These are phyloP conservation scores for Fimicolochytrium jonesii DNA, from an alignment of 192 early-diverging fungal species.

Conservation along the genomic window DNA sequence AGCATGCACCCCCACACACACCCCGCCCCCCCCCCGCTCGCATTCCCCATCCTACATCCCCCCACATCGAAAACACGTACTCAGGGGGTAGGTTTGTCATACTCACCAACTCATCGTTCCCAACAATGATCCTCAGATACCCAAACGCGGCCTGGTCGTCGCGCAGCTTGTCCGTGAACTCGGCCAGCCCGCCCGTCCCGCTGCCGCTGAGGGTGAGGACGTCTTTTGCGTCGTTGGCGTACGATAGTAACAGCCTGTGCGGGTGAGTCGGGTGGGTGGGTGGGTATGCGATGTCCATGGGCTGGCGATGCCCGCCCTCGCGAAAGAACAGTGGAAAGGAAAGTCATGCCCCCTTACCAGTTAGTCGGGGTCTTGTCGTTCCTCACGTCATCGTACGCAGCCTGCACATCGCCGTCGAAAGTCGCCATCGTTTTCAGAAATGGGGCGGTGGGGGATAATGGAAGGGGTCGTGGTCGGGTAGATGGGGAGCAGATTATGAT, in stretches of 20 bases:
- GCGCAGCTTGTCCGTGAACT: constrained; percentile 57
- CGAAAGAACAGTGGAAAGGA: no score
- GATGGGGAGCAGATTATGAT: no score
- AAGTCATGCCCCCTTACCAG: constrained; percentile 36
- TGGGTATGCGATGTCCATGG: no score
- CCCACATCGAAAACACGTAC: no score
- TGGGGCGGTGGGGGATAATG: no score
- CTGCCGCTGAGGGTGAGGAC: constrained; percentile 38
- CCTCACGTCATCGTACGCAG: constrained; percentile 53
- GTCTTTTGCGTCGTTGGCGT: constrained; percentile 45
- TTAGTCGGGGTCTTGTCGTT: constrained; percentile 51
- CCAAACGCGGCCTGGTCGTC: constrained; percentile 72
- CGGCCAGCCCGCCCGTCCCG: constrained; percentile 57
- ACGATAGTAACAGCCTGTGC: constrained; percentile 60
- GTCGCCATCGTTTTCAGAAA: constrained; percentile 33
- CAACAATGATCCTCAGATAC: constrained; percentile 63
- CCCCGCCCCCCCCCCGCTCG: no score
- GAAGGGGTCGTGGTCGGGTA: no score
- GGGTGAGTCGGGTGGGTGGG: no score
- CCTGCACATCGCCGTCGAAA: constrained; percentile 27
- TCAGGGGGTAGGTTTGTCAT: neutral
- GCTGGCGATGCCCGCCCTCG: no score
- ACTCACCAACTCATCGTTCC: constrained; percentile 52
- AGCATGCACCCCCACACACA: no score
- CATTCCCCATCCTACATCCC: no score